Evolutionary conservation across 306 rosid species (phyloP).

Genomic region (Medicago truncatula): MtrunA17r5.0-ANR NC_053046.1:43818501-43819000

Average conservation of each 20-base stretch:
- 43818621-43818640: neutral
- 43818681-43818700: slow-evolving; percentile 84
- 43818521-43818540: slow-evolving; percentile 94
- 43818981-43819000: slow-evolving; percentile 37
- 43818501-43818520: slow-evolving; percentile 90
- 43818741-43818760: slow-evolving; percentile 98
- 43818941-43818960: slow-evolving; percentile 92
- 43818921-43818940: slow-evolving; percentile 93
- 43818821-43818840: neutral
- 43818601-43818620: slow-evolving; percentile 2
- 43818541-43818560: slow-evolving; percentile 96
- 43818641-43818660: neutral
- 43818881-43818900: slow-evolving; percentile 77
- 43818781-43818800: slow-evolving; percentile 79
- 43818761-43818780: slow-evolving; percentile 88
- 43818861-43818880: slow-evolving; percentile 9
- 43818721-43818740: slow-evolving; percentile 91
- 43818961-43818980: slow-evolving; percentile 93
- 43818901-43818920: slow-evolving; percentile 78
- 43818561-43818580: slow-evolving; percentile 99
- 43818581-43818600: slow-evolving; percentile 49
- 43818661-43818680: slow-evolving; percentile 36
- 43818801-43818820: neutral
- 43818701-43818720: slow-evolving; percentile 87
- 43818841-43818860: slow-evolving; percentile 8